A percentile compares a stretch with the other conserved stretches of the same genome.
phyloP scores from a whole-genome alignment of 1,284 basidiomycete species.

The Albatrellus sp. region DNA sequence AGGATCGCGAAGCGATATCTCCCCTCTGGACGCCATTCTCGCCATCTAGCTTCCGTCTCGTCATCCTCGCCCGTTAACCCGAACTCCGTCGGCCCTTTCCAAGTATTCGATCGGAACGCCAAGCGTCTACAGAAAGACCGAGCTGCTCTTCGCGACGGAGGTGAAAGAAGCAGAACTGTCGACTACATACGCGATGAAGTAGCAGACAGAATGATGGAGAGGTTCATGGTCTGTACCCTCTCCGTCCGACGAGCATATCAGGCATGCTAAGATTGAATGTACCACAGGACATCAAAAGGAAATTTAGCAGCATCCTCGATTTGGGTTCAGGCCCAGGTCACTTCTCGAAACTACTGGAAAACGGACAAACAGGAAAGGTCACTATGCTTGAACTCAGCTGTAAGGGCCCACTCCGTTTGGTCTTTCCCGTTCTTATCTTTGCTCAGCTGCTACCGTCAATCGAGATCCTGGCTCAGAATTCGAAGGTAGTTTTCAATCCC shows the following conservation, averaged over 20 bases:
- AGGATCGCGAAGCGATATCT: slow-evolving; percentile 6
- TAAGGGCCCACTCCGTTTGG: slow-evolving; percentile 22
- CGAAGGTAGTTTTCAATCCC: slow-evolving; percentile 39
- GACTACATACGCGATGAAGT: slow-evolving; percentile 92
- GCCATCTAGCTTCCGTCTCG: slow-evolving; percentile 6
- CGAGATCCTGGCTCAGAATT: slow-evolving; percentile 69
- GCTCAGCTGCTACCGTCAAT: slow-evolving; percentile 46
- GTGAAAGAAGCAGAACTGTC: slow-evolving; percentile 58
- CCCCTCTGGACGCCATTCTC: slow-evolving; percentile 4
- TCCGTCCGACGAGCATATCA: neutral
- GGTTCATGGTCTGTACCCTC: slow-evolving; percentile 54
- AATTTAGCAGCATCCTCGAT: slow-evolving; percentile 75
- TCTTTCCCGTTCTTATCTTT: neutral
- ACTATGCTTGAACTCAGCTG: slow-evolving; percentile 86
- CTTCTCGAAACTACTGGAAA: slow-evolving; percentile 76
- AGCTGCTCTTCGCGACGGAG: slow-evolving; percentile 48
- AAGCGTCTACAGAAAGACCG: slow-evolving; percentile 78
- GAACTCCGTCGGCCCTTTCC: slow-evolving; percentile 44
- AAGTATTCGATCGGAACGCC: slow-evolving; percentile 82
- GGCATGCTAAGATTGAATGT: neutral
- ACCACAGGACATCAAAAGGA: slow-evolving; percentile 81
- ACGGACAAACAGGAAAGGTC: slow-evolving; percentile 58
- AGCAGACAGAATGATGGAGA: slow-evolving; percentile 83
- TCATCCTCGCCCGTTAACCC: slow-evolving; percentile 23
- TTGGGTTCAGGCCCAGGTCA: slow-evolving; percentile 93